A percentile compares a stretch with the other conserved stretches of the same genome.
phyloP scores from a whole-genome alignment of 2,329 filamentous ascomycete species.

The Botrytis sinoallii region DNA sequence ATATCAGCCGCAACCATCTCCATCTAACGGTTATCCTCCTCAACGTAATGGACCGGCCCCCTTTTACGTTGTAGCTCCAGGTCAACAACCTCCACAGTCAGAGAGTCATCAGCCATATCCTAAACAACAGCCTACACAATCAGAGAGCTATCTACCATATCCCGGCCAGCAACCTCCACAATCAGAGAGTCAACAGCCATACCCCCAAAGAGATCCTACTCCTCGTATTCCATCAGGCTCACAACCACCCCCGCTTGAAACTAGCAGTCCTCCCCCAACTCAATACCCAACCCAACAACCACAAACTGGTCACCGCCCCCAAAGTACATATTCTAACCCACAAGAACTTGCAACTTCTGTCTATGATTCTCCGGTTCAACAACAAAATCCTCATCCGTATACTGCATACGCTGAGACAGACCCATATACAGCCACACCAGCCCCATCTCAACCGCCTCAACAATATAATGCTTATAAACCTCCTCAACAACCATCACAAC shows the following conservation, averaged over 20 bases:
- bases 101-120: constrained; percentile 47
- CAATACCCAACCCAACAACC: constrained; percentile 48
- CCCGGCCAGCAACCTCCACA: constrained; percentile 42
- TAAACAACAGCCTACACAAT: constrained; percentile 39
- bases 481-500: constrained; percentile 27
- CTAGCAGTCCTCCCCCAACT: constrained; percentile 48
- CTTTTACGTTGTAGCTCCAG: constrained; percentile 57
- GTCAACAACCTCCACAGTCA: constrained; percentile 38
- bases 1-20: constrained; percentile 48
- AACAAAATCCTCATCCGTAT: constrained; percentile 41
- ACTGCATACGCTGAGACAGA: constrained; percentile 34
- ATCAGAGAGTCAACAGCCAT: constrained; percentile 43
- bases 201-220: constrained; percentile 52
- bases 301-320: constrained; percentile 52
- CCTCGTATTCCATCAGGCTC: constrained; percentile 47
- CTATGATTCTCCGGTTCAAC: constrained; percentile 69
- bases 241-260: constrained; percentile 50
- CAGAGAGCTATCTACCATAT: constrained; percentile 44
- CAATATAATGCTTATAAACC: constrained; percentile 36
- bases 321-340: constrained; percentile 67
- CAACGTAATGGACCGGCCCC: constrained; percentile 53
- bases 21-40: constrained; percentile 56
- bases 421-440: constrained; percentile 29
- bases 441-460: constrained; percentile 25
- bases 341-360: constrained; percentile 76